Conservation (phyloP, 2,329 filamentous ascomycete genomes). For the Aspergillus sp. region DNA sequence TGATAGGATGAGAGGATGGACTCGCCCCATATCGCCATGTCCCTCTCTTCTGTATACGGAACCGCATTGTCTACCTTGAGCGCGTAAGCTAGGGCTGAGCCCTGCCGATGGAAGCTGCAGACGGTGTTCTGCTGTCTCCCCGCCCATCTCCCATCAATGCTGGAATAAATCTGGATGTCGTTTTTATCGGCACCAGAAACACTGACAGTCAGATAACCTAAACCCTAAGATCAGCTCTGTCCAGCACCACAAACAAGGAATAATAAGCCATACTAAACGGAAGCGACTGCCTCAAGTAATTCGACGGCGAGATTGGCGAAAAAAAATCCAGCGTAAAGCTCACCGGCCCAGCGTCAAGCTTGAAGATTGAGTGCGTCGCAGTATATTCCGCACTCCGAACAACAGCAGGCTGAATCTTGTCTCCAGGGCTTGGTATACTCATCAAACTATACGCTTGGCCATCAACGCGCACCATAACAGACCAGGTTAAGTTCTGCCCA, state of each 20-base stretch:
- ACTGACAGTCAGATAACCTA: constrained; percentile 48
- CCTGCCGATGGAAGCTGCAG: constrained; percentile 29
- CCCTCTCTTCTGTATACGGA: constrained; percentile 40
- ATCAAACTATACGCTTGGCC: constrained; percentile 49
- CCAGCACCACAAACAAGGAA: not conserved
- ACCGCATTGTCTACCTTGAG: constrained; percentile 37
- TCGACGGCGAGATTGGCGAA: constrained; percentile 49
- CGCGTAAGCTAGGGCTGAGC: constrained; percentile 37
- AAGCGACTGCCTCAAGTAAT: constrained; percentile 50
- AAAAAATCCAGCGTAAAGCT: constrained; percentile 49
- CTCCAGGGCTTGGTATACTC: constrained; percentile 37
- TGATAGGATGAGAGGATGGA: constrained; percentile 45
- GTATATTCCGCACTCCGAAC: constrained; percentile 46
- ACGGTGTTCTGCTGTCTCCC: constrained; percentile 35
- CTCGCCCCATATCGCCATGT: constrained; percentile 51
- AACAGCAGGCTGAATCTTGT: constrained; percentile 36
- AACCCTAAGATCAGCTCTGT: constrained; percentile 15
- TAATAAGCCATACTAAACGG: constrained; percentile 41
- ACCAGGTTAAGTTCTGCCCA: constrained; percentile 48
- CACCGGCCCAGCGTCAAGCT: constrained; percentile 41
- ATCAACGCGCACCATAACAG: constrained; percentile 48
- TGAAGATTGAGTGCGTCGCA: constrained; percentile 48
- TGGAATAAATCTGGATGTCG: constrained; percentile 47
- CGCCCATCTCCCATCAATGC: constrained; percentile 52
- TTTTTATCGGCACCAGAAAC: constrained; percentile 29